Evolutionary conservation across 306 rosid genomes (phyloP).

Genomic region (Cucurbita maxima): DNA sequence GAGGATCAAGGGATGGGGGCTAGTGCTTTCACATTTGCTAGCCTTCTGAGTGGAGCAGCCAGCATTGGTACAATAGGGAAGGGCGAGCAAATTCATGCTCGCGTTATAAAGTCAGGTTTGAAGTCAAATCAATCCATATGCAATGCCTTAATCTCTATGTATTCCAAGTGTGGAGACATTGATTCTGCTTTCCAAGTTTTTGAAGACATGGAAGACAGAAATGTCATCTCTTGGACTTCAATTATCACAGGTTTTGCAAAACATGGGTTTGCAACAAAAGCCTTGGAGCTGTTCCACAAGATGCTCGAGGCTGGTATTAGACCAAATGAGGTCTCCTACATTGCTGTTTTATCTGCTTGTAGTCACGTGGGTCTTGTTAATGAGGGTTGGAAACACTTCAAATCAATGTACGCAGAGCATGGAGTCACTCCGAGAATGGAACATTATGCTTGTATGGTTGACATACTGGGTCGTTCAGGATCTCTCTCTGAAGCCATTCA

Average conservation of each 20-base stretch:
- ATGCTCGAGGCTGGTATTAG: slow-evolving; percentile 40
- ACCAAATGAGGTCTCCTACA: slow-evolving; percentile 49
- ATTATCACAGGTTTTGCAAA: slow-evolving; percentile 45
- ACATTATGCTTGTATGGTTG: slow-evolving; percentile 59
- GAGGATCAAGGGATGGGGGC: slow-evolving; percentile 24
- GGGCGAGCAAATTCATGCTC: slow-evolving; percentile 54
- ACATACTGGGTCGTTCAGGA: slow-evolving; percentile 50
- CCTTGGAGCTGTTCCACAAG: slow-evolving; percentile 34
- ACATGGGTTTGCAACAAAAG: slow-evolving; percentile 43
- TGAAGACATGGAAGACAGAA: slow-evolving; percentile 21
- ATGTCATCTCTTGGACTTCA: slow-evolving; percentile 57
- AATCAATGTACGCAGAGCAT: slow-evolving; percentile 26
- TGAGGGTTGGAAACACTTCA: slow-evolving; percentile 49
- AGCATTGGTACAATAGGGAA: slow-evolving; percentile 29
- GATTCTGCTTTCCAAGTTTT: slow-evolving; percentile 43
- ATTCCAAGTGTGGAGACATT: slow-evolving; percentile 50
- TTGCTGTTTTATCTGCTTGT: slow-evolving; percentile 57
- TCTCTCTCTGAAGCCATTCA: slow-evolving; percentile 39
- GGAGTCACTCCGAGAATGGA: slow-evolving; percentile 47
- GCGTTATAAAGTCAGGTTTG: slow-evolving; percentile 28
- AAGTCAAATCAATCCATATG: slow-evolving; percentile 16
- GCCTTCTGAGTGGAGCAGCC: slow-evolving; percentile 59
- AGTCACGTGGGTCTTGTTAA: slow-evolving; percentile 44
- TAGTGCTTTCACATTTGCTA: slow-evolving; percentile 37
- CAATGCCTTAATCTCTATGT: slow-evolving; percentile 55